phyloP scores from a whole-genome alignment of 768 basidiomycete species.

The Tylopilus cervinicoccineus region DNA sequence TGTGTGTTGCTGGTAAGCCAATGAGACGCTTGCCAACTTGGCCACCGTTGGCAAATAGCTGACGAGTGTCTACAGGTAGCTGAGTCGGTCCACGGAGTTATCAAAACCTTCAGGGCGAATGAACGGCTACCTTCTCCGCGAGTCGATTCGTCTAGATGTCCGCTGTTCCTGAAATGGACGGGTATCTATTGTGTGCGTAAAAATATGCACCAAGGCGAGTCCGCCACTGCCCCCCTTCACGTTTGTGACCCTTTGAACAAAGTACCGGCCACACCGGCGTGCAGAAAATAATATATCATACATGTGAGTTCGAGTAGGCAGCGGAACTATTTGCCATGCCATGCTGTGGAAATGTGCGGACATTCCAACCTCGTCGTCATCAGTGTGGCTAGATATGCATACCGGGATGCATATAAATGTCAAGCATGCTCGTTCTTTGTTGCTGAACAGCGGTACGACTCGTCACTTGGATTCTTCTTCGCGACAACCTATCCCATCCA shows the following conservation, averaged over 20 bases:
- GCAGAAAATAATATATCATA: conserved; percentile 11
- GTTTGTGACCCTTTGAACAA: neutral
- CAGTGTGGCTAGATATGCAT: neutral
- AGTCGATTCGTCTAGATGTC: neutral
- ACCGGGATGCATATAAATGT: conserved; percentile 19
- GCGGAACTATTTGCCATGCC: conserved; percentile 21
- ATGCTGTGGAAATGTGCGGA: conserved; percentile 21
- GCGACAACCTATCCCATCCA: neutral
- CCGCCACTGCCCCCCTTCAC: neutral
- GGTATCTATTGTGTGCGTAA: neutral
- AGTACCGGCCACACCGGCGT: conserved; percentile 7
- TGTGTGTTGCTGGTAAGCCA: neutral
- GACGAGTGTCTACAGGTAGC: conserved; percentile 8
- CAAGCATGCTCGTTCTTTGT: neutral
- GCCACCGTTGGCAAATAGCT: conserved; percentile 6
- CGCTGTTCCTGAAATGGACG: conserved; percentile 5
- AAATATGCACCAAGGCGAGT: neutral
- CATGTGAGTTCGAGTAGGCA: conserved; percentile 10
- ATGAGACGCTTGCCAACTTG: conserved; percentile 3
- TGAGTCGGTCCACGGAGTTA: neutral
- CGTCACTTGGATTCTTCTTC: neutral
- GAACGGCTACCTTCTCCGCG: neutral
- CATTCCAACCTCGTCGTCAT: neutral
- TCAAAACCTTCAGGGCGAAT: neutral
- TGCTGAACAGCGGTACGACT: conserved; percentile 1